phyloP scores from a whole-genome alignment of 192 early-diverging fungal genomes.

The Hyaloraphidium curvatum region DNA sequence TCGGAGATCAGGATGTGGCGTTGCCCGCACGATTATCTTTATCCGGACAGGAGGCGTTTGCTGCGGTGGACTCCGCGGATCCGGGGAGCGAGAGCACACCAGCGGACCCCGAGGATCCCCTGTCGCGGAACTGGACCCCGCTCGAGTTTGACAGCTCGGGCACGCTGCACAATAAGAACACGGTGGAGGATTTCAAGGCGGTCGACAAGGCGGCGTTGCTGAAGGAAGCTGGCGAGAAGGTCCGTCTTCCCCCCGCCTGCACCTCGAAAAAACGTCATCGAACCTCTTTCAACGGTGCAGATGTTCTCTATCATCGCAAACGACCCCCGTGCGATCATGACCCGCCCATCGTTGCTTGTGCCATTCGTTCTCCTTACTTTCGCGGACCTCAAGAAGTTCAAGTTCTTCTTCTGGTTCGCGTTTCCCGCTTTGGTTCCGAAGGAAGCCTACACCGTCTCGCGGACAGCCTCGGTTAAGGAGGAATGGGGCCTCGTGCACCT shows the following conservation, averaged over 20 bases:
- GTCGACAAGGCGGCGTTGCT: constrained; percentile 57
- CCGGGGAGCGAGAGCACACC: neutral
- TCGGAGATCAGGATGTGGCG: constrained; percentile 12
- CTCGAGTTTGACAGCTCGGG: constrained; percentile 15
- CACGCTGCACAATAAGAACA: constrained; percentile 74
- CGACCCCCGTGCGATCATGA: constrained; percentile 34
- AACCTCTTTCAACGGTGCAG: no score
- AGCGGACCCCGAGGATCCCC: neutral
- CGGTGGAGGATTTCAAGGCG: constrained; percentile 75
- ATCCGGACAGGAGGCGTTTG: neutral
- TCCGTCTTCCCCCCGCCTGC: constrained; percentile 5
- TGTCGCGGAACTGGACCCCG: neutral
- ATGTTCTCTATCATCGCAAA: no score
- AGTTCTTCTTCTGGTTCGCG: constrained; percentile 85
- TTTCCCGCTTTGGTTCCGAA: constrained; percentile 71
- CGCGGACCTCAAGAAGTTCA: constrained; percentile 90
- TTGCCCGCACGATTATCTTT: constrained; percentile 39
- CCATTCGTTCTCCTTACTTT: constrained; percentile 71
- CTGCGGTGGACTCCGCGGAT: neutral
- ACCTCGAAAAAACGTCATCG: no score
- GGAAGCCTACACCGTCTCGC: constrained; percentile 21
- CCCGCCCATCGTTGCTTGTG: constrained; percentile 41
- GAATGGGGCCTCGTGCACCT: constrained; percentile 10
- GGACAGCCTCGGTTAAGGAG: constrained; percentile 14
- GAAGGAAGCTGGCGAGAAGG: constrained; percentile 30